Evolutionary conservation across 768 basidiomycete species (phyloP), one percentile per base, ranked within the genome.

Genomic region (Agaricus sinodeliciosus): DNA sequence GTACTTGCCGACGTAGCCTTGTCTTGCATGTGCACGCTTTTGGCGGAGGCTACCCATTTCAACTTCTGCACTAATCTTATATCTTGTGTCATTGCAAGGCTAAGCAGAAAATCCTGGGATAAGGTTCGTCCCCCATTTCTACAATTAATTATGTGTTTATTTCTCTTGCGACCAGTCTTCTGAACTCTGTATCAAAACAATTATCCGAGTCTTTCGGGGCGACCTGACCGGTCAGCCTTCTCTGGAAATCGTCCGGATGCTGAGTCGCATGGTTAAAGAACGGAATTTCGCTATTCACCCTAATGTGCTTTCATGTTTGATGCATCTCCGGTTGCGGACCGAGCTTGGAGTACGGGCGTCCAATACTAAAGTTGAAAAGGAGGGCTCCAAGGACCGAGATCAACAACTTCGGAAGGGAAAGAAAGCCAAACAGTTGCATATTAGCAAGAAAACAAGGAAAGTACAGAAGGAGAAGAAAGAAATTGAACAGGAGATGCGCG

Each of bases 261-360:
- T 99, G 57, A 94, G 96, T 60, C 83, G 94, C 55, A 97, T 97
- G 90, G 81, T 96, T 65, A 97, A 95, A 67, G 95, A 96, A 64
- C 84, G 85, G 28, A 81, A 82, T 58, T 99, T 90, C 71, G 84
- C 85, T 58, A 84, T 98, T 39, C 87, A 94, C 62, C 91, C 95
- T 8, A 84, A 90, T 55, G 88, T 94, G 43, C 76, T 98, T 43
- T 80, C 85, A 12, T 90, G 88, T 65, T 79, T 99, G 3, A 75
- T 91, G 48, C 79, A 90, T 61, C 76, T 99, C 41, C 87, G 94
- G 13, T 77, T 99, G 36, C 87, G 89, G 67, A 87, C 79, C 56
- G 94, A 97, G 65, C 77, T 98, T 11, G 78, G 80, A 18, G 80
- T 90, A 37, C 80, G 90, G 37, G 84, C 91, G 18, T 92, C 89